A percentile compares a stretch with the other conserved stretches of the same genome.
Evolutionary conservation across 1,284 basidiomycete species (phyloP).

Genomic region (Pseudozyma sp.): DNA sequence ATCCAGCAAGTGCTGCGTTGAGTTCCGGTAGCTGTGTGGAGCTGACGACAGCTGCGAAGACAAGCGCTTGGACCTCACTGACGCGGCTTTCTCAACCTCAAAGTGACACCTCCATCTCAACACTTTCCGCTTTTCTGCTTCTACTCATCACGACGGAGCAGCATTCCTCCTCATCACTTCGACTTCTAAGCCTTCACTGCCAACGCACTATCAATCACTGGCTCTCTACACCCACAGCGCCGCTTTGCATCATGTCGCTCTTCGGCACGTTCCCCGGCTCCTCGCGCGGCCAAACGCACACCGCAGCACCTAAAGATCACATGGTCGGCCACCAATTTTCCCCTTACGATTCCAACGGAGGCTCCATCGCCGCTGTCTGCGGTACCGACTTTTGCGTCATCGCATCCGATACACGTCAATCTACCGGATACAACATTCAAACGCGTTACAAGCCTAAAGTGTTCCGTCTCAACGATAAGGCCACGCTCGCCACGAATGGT

Average conservation of each 20-base stretch:
- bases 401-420: slow-evolving; percentile 67
- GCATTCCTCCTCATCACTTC: not conserved
- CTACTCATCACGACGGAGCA: slow-evolving; percentile 1
- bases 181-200: not conserved
- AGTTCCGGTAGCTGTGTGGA: slow-evolving; percentile 16
- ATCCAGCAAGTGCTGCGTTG: slow-evolving; percentile 1
- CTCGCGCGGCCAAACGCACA: slow-evolving; percentile 27
- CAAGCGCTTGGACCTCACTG: slow-evolving; percentile 16
- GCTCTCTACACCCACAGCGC: not conserved
- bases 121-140: slow-evolving; percentile 9
- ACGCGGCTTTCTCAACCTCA: slow-evolving; percentile 17
- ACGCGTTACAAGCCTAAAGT: slow-evolving; percentile 69
- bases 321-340: slow-evolving; percentile 65
- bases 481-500: slow-evolving; percentile 66
- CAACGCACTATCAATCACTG: not conserved
- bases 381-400: slow-evolving; percentile 68
- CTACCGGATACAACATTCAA: slow-evolving; percentile 68
- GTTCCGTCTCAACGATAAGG: slow-evolving; percentile 67
- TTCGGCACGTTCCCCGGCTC: slow-evolving; percentile 49
- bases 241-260: slow-evolving; percentile 31
- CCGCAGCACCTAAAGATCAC: slow-evolving; percentile 37
- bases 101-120: slow-evolving; percentile 30
- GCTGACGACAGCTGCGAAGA: slow-evolving; percentile 32
- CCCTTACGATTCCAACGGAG: slow-evolving; percentile 67
- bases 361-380: slow-evolving; percentile 66